Conservation (phyloP, 2,329 filamentous ascomycete species). For the Sarocladium brachiariae region DNA sequence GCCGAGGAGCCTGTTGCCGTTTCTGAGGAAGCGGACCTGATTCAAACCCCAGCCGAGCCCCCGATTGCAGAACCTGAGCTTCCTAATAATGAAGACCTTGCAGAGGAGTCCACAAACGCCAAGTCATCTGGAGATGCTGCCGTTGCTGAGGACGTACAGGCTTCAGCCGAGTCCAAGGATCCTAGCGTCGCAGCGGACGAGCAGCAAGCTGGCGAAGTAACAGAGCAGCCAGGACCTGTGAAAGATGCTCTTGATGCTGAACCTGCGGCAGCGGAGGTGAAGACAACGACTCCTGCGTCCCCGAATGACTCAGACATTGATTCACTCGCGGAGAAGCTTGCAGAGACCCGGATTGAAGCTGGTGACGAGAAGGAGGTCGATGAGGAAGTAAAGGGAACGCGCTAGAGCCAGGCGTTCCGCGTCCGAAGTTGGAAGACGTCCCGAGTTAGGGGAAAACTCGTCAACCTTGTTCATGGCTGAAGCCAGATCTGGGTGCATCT, state of each 20-base stretch:
- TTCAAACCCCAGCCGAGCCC: background rate
- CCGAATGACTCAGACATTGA: background rate
- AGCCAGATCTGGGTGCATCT: background rate
- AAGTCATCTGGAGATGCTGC: background rate
- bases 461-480: conserved; percentile 5
- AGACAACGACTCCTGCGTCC: background rate
- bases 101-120: background rate
- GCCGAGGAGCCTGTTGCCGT: conserved; percentile 10
- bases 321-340: conserved; percentile 1
- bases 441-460: conserved; percentile 1
- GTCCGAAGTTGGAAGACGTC: conserved; percentile 3
- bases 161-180: background rate
- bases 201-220: background rate
- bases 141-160: conserved; percentile 10
- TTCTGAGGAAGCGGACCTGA: background rate
- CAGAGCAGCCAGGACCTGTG: background rate
- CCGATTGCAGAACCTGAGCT: background rate
- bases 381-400: conserved; percentile 3
- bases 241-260: background rate
- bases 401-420: conserved; percentile 8
- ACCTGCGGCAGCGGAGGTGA: background rate
- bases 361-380: background rate
- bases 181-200: background rate
- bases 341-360: background rate
- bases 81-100: background rate